Base-by-base conservation (phyloP, 371 early-diverging fungal species). In the Mortierella sp. region DNA sequence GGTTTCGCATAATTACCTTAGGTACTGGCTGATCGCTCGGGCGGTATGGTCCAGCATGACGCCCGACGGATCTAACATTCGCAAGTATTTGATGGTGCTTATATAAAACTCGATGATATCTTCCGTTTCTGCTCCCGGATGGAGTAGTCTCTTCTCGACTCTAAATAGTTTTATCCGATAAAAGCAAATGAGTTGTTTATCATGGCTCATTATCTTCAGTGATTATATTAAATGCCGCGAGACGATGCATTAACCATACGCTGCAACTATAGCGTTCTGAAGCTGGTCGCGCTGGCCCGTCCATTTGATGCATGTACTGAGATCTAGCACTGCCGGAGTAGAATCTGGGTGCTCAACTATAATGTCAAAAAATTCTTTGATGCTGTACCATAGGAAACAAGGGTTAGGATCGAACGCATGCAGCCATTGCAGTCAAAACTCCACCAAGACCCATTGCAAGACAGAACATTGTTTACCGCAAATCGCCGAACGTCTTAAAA, bases 301-400 rank as follows among this genome's bases (percentile, higher is more conserved):
- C 80, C 80, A 80, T 26, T 71, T 72, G 18, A 80, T 54, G 64
- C 77, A 80, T 0, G 63, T 67, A 10, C 75, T 74, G 24, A 92
- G 65, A 67, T 92, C 92, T 18, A 76, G 63, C 3, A 92, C 83
- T 3, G 91, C 88, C 10, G 83, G 76, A 11, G 68, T 64, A 2
- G 92, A 90, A 9, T 87, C 87, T 0, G 92, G 92, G 51, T 84
- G 89, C 22, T 88, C 92, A 22, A 92, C 84, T 35, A 92, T 91
- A 32, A 92, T 89, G 45, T 90, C 84, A 55, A 92, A 92, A 40
- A 92, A 78, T 73, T 92, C 91, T 16, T 72, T 37, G 28, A 86
- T 87, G 24, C 88, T 88, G 68, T 5, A 11, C 3, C n/a, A 59
- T 5, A 3, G 14, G 24, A 52, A 24, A 16, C 51, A n/a, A 3